Evolutionary conservation across 345 rosid species (phyloP).

Genomic region (Moringa oleifera): DNA sequence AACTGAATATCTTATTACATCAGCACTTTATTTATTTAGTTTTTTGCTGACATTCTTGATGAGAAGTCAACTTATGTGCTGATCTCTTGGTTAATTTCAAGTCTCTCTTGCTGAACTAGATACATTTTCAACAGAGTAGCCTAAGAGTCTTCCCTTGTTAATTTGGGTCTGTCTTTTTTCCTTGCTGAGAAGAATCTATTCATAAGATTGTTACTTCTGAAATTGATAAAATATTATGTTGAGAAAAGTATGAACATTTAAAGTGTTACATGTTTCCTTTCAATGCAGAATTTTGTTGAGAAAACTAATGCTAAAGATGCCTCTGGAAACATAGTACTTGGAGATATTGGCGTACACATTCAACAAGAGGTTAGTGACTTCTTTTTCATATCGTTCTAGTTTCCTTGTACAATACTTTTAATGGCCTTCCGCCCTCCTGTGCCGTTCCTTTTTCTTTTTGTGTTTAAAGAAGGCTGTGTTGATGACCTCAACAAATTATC

Average conservation of each 20-base stretch:
- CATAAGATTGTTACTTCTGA: background rate
- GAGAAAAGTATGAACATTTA: background rate
- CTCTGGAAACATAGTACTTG: conserved; percentile 80
- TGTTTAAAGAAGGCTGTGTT: background rate
- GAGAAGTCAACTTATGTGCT: background rate
- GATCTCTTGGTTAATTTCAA: background rate
- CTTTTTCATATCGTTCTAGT: conserved; percentile 1
- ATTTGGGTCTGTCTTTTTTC: background rate
- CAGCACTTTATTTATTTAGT: too few relatives aligned
- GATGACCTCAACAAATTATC: too few relatives aligned
- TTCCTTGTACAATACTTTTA: background rate
- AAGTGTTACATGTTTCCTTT: conserved; percentile 10
- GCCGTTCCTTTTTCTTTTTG: background rate
- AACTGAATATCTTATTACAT: too few relatives aligned
- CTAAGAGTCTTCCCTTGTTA: background rate
- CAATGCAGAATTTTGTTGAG: conserved; percentile 60
- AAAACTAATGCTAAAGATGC: conserved; percentile 93
- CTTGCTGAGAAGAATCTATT: background rate
- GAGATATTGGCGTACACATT: conserved; percentile 84
- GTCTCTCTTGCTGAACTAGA: background rate
- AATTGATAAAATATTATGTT: background rate
- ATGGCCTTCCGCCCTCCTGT: too few relatives aligned
- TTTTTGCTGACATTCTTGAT: background rate
- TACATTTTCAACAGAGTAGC: background rate
- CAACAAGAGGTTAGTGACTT: conserved; percentile 85